phyloP scores from a whole-genome alignment of 306 rosid genomes.

The Mucuna pruriens region DNA sequence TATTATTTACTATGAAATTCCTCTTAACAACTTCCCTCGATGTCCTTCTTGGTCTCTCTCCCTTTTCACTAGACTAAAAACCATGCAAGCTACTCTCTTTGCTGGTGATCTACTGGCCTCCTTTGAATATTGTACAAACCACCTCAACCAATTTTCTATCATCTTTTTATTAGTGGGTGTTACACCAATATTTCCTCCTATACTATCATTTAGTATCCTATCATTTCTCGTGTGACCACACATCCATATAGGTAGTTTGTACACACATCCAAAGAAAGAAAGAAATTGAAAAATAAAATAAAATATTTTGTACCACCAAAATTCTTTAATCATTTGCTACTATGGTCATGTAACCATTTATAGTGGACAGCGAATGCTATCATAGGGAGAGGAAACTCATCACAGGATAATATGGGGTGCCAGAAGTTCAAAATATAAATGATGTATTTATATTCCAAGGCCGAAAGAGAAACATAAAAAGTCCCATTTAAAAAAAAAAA shows the following conservation, averaged over 20 bases:
- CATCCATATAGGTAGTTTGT: neutral
- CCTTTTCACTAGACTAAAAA: neutral
- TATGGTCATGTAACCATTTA: neutral
- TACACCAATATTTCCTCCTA: neutral
- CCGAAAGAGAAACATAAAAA: neutral
- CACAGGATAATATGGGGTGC: neutral
- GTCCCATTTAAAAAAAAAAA: neutral
- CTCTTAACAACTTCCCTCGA: neutral
- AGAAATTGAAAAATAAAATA: neutral
- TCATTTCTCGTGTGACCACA: neutral
- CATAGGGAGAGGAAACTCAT: neutral
- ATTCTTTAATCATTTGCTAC: neutral
- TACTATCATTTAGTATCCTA: neutral
- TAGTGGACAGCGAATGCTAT: neutral
- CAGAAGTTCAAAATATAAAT: neutral
- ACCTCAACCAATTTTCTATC: neutral
- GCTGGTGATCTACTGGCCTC: neutral
- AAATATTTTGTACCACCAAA: too few species aligned
- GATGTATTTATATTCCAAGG: neutral
- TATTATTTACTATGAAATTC: neutral
- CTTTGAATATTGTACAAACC: neutral
- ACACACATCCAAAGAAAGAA: neutral
- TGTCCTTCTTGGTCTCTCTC: too few species aligned
- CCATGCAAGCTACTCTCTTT: neutral
- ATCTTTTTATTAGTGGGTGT: neutral